A percentile compares a stretch with the other conserved stretches of the same genome.
These are phyloP conservation scores for Wilhelminamyces savonicus DNA, from an alignment of 805 yeast genomes.

Conservation along the genomic window DNA sequence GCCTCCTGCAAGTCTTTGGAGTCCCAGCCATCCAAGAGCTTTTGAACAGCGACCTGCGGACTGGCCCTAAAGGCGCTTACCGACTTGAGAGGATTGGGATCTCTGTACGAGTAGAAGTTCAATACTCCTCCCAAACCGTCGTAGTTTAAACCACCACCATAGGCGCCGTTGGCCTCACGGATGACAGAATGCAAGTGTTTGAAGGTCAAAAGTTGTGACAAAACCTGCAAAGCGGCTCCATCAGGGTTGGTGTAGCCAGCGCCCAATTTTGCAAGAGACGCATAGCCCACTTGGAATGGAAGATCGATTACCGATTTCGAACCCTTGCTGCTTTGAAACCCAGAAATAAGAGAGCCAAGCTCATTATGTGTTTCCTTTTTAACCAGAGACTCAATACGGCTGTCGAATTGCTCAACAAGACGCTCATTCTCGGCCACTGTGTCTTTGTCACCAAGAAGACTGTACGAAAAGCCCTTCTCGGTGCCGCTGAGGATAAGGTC, in stretches of 20 bases:
- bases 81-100: constrained; percentile 79
- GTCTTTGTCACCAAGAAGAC: constrained; percentile 53
- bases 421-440: constrained; percentile 29
- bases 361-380: constrained; percentile 5
- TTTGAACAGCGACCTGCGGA: constrained; percentile 37
- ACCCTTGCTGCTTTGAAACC: constrained; percentile 10
- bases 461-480: constrained; percentile 35
- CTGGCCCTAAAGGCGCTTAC: constrained; percentile 46
- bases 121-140: constrained; percentile 77
- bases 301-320: constrained; percentile 49
- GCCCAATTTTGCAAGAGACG: constrained; percentile 63
- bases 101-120: constrained; percentile 85
- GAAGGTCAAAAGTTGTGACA: constrained; percentile 75
- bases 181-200: constrained; percentile 83
- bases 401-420: constrained; percentile 25
- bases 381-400: constrained; percentile 8
- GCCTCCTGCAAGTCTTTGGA: constrained; percentile 78
- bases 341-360: constrained; percentile 9
- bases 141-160: constrained; percentile 90
- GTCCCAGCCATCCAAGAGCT: constrained; percentile 42
- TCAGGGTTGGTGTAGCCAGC: constrained; percentile 63
- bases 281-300: constrained; percentile 86
- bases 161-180: constrained; percentile 95
- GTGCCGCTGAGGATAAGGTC: constrained; percentile 33
- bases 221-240: constrained; percentile 79